Evolutionary conservation across 768 basidiomycete species (phyloP).

Genomic region (Pluteus cervinus): DNA sequence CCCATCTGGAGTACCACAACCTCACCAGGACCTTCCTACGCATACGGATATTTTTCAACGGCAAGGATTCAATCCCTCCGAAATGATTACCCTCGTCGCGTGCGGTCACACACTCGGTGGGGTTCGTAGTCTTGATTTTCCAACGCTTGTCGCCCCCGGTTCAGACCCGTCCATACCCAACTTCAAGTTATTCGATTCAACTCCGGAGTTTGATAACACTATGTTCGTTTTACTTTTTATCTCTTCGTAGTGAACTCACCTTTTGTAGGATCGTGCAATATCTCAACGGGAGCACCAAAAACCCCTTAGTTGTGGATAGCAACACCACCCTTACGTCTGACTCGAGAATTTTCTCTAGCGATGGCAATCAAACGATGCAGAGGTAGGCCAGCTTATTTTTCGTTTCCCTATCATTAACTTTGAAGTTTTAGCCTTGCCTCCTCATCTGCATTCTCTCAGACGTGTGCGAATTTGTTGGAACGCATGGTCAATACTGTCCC

Average conservation of each 20-base stretch:
- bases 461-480: slow-evolving; percentile 33
- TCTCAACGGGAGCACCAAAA: slow-evolving; percentile 29
- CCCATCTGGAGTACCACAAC: slow-evolving; percentile 34
- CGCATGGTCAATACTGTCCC: slow-evolving; percentile 48
- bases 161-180: slow-evolving; percentile 19
- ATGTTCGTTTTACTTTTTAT: slow-evolving; percentile 20
- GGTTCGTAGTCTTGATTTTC: slow-evolving; percentile 40
- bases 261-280: slow-evolving; percentile 18
- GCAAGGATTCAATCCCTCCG: slow-evolving; percentile 35
- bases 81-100: slow-evolving; percentile 46
- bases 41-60: slow-evolving; percentile 33
- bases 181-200: slow-evolving; percentile 34
- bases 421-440: slow-evolving; percentile 25
- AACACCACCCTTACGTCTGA: slow-evolving; percentile 34
- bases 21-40: slow-evolving; percentile 32
- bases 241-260: background rate
- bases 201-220: slow-evolving; percentile 34
- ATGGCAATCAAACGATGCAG: slow-evolving; percentile 35
- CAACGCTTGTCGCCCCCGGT: slow-evolving; percentile 31
- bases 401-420: slow-evolving; percentile 1
- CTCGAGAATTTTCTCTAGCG: slow-evolving; percentile 30
- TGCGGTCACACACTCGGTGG: slow-evolving; percentile 49
- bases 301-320: slow-evolving; percentile 27
- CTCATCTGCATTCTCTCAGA: slow-evolving; percentile 25
- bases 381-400: slow-evolving; percentile 17